phyloP scores from a whole-genome alignment of 1,139 yeast genomes.

The Hyphopichia wangnamkhiaoensis region DNA sequence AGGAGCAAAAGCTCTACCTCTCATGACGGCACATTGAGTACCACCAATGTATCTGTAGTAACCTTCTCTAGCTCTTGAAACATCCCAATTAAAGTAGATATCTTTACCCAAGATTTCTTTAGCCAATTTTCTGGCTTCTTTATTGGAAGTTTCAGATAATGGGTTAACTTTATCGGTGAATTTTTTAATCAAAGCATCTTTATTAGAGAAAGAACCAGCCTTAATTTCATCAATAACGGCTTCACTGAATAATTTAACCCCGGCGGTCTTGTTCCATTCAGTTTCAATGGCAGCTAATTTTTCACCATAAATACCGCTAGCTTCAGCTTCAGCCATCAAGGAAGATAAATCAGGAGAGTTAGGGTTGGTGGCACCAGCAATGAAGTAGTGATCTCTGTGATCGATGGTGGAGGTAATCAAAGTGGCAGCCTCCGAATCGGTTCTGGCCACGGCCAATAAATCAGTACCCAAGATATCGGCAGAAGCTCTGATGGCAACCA shows the following conservation, averaged over 20 bases:
- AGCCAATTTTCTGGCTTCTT: slow-evolving; percentile 80
- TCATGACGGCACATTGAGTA: slow-evolving; percentile 95
- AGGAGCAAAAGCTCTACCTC: slow-evolving; percentile 95
- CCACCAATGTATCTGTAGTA: slow-evolving; percentile 97
- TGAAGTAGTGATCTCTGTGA: slow-evolving; percentile 89
- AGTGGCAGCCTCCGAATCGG: slow-evolving; percentile 97
- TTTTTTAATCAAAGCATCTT: slow-evolving; percentile 62
- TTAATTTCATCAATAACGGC: slow-evolving; percentile 87
- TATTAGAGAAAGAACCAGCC: slow-evolving; percentile 59
- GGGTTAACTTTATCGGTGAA: slow-evolving; percentile 76
- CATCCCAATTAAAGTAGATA: slow-evolving; percentile 92
- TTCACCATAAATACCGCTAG: slow-evolving; percentile 69
- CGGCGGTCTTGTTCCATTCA: slow-evolving; percentile 83
- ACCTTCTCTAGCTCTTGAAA: slow-evolving; percentile 95
- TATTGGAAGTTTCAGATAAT: slow-evolving; percentile 69
- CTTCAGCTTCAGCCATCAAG: slow-evolving; percentile 81
- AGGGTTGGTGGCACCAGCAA: slow-evolving; percentile 90
- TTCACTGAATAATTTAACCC: slow-evolving; percentile 85
- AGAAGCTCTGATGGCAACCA: slow-evolving; percentile 91
- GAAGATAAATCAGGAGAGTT: slow-evolving; percentile 71
- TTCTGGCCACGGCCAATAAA: slow-evolving; percentile 86
- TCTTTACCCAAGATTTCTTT: slow-evolving; percentile 78
- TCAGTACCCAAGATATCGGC: slow-evolving; percentile 93
- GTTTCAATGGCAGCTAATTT: slow-evolving; percentile 73
- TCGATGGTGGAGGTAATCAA: slow-evolving; percentile 91